Percentiles rank a stretch among this genome's conserved stretches.
phyloP scores from a whole-genome alignment of 805 yeast genomes.

The Nakazawaea ernobii region DNA sequence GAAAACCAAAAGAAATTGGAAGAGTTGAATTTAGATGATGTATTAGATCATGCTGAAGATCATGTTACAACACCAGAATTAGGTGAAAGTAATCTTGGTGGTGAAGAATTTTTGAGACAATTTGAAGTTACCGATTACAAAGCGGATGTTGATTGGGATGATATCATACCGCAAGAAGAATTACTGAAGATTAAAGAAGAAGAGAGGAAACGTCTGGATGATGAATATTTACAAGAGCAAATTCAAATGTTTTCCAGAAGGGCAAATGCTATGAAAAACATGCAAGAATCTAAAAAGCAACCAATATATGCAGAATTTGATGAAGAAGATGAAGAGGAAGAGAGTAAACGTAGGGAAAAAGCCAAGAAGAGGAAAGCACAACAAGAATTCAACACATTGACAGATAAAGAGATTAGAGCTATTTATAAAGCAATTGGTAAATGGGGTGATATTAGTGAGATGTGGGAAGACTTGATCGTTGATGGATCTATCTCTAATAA shows the following conservation, averaged over 20 bases:
- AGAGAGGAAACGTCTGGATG: conserved; percentile 82
- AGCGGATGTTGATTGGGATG: conserved; percentile 99
- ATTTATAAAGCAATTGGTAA: conserved; percentile 78
- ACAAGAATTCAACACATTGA: conserved; percentile 46
- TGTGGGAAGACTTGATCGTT: conserved; percentile 80
- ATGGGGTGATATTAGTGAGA: conserved; percentile 69
- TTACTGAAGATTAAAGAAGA: conserved; percentile 83
- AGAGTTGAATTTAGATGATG: conserved; percentile 92
- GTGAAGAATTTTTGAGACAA: conserved; percentile 94
- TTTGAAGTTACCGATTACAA: conserved; percentile 98
- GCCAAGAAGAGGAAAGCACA: conserved; percentile 29
- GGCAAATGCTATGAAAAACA: conserved; percentile 63
- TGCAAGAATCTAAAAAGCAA: conserved; percentile 29
- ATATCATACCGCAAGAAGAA: conserved; percentile 94
- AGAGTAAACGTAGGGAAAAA: conserved; percentile 33
- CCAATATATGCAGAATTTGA: conserved; percentile 34
- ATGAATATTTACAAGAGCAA: conserved; percentile 81
- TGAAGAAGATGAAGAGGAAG: conserved; percentile 32
- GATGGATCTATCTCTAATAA: conserved; percentile 88
- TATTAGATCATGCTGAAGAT: conserved; percentile 93
- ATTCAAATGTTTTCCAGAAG: conserved; percentile 82
- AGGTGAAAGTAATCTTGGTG: conserved; percentile 97
- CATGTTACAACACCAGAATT: conserved; percentile 93
- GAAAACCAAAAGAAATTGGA: conserved; percentile 96
- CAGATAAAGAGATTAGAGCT: conserved; percentile 83